Conservation (phyloP, 805 yeast species). For the Pichia thaimueangensis region DNA sequence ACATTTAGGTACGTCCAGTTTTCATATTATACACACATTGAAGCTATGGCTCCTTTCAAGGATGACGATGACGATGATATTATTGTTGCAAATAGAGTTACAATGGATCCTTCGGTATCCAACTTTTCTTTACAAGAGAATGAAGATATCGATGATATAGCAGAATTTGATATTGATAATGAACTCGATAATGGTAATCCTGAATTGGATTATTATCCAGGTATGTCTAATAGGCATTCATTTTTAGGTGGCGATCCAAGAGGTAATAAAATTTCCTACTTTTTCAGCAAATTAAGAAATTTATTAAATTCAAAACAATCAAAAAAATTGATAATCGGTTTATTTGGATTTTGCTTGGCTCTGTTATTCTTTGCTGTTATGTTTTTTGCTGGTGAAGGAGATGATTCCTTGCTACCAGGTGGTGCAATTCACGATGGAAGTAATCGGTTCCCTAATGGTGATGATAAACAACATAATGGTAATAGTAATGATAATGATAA, state of each 20-base stretch:
- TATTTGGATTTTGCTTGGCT: background rate
- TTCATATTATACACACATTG: too few species aligned
- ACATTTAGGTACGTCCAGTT: too few species aligned
- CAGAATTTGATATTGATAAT: constrained; percentile 23
- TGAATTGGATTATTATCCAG: constrained; percentile 11
- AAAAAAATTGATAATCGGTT: constrained; percentile 7
- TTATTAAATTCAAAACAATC: background rate
- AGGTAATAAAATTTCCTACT: background rate
- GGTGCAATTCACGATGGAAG: constrained; percentile 4
- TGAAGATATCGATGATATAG: constrained; percentile 13
- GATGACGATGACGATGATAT: background rate
- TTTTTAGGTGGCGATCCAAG: constrained; percentile 8
- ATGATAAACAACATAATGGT: background rate
- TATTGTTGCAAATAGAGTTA: background rate
- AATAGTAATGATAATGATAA: background rate
- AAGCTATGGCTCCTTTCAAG: too few species aligned
- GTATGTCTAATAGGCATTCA: constrained; percentile 6
- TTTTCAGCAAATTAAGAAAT: background rate
- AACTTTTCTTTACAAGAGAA: constrained; percentile 5
- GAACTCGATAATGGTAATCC: constrained; percentile 15
- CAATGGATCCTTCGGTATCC: too few species aligned
- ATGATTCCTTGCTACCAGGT: constrained; percentile 8
- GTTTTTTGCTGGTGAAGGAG: constrained; percentile 8
- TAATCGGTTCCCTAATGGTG: background rate
- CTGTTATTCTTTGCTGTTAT: constrained; percentile 7